Percentiles rank a stretch among this genome's conserved stretches.
These are phyloP conservation scores for Penicillium capsulatum DNA, from an alignment of 2,329 filamentous ascomycete species.

Conservation along the genomic window DNA sequence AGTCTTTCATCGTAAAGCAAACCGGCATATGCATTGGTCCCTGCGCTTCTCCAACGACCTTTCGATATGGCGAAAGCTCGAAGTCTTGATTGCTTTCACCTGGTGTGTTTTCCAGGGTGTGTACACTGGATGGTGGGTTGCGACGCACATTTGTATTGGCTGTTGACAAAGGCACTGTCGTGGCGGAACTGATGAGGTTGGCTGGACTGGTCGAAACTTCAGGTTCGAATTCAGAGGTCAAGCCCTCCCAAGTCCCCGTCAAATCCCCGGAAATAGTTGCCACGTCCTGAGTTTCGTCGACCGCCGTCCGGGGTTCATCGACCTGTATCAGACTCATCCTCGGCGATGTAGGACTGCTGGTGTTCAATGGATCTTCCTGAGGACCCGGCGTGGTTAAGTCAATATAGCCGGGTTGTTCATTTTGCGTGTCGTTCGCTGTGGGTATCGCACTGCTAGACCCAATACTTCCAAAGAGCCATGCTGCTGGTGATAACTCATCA, in stretches of 20 bases:
- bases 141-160: background rate
- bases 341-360: background rate
- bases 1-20: background rate
- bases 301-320: background rate
- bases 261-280: background rate
- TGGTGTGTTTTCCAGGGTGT: background rate
- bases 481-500: conserved; percentile 39
- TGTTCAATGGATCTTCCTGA: background rate
- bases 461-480: conserved; percentile 18
- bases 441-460: no score
- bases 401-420: no score
- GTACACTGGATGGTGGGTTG: conserved; percentile 1
- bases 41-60: background rate
- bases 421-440: no score
- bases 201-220: background rate
- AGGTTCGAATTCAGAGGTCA: background rate
- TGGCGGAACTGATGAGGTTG: conserved; percentile 1
- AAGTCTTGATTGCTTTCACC: background rate
- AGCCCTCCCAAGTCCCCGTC: conserved; percentile 7
- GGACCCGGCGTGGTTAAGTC: background rate
- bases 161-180: background rate
- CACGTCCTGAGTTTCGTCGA: background rate
- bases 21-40: background rate
- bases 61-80: background rate
- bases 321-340: background rate